These are phyloP conservation scores for Thermothelomyces thermophilus DNA, from an alignment of 2,329 filamentous ascomycete species.

Conservation along the genomic window DNA sequence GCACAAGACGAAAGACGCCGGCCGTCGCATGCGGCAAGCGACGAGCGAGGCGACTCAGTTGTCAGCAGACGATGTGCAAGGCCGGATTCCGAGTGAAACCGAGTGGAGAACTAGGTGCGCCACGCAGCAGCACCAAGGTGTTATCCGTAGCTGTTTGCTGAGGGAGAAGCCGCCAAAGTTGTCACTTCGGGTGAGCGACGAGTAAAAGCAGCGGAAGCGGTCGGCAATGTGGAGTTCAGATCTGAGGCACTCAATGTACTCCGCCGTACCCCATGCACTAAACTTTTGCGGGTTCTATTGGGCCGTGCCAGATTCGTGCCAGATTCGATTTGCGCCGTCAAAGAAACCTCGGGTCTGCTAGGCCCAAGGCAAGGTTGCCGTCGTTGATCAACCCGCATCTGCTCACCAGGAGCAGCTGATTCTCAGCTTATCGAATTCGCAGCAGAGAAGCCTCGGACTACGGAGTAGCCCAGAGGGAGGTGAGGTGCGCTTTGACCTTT, in stretches of 20 bases:
- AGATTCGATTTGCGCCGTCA: background rate
- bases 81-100: too few relatives aligned
- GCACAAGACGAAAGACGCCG: too few relatives aligned
- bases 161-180: background rate
- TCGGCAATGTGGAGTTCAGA: background rate
- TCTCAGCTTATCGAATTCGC: background rate
- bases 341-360: background rate
- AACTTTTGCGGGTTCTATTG: background rate
- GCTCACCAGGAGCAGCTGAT: background rate
- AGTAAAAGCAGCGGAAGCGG: background rate
- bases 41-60: background rate
- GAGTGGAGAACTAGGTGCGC: background rate
- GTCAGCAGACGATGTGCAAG: background rate
- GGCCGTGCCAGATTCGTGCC: background rate
- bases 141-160: slow-evolving; percentile 1
- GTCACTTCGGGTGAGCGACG: background rate
- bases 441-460: background rate
- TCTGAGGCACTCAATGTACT: background rate
- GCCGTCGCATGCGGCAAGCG: background rate
- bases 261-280: too few relatives aligned
- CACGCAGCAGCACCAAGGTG: background rate
- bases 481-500: background rate
- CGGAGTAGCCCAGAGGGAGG: background rate
- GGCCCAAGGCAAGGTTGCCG: background rate
- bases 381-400: background rate